Conservation (phyloP, 345 rosid genomes). For the Sonneratia caseolaris region DNA sequence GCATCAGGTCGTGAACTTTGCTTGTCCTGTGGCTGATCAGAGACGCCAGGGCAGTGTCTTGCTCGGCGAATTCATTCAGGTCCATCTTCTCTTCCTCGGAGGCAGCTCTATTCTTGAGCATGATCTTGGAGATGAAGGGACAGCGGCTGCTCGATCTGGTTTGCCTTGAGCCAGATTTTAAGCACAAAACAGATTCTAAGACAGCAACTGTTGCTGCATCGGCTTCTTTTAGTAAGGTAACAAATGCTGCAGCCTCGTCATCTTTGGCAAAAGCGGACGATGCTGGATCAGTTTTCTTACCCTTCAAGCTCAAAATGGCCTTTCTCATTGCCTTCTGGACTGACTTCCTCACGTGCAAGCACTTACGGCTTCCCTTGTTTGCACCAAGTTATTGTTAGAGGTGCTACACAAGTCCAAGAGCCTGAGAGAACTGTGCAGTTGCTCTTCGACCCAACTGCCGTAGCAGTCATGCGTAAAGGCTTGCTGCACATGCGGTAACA, state of each 20-base stretch:
- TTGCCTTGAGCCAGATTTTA: not conserved
- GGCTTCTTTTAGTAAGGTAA: not conserved
- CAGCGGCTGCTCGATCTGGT: not conserved
- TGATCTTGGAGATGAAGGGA: not conserved
- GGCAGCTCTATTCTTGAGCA: not conserved
- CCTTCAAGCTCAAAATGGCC: not conserved
- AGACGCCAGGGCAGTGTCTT: constrained; percentile 15
- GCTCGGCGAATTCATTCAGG: constrained; percentile 10
- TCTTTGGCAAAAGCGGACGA: not conserved
- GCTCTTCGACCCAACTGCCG: constrained; percentile 11
- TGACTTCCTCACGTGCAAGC: constrained; percentile 27
- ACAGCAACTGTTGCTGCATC: not conserved
- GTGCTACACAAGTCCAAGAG: constrained; percentile 14
- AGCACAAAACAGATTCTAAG: not conserved
- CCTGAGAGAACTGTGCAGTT: constrained; percentile 18
- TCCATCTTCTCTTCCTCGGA: constrained; percentile 4
- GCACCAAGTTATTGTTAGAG: not conserved
- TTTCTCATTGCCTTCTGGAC: constrained; percentile 32
- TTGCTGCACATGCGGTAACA: constrained; percentile 11
- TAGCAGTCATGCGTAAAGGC: constrained; percentile 5
- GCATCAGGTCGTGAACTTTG: not conserved
- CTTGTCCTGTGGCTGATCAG: not conserved
- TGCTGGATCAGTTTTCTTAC: not conserved
- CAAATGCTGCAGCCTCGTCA: not conserved
- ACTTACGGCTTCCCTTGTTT: constrained; percentile 22